phyloP scores from a whole-genome alignment of 73 alveolate genomes.

The Symbiodinium pilosum region DNA sequence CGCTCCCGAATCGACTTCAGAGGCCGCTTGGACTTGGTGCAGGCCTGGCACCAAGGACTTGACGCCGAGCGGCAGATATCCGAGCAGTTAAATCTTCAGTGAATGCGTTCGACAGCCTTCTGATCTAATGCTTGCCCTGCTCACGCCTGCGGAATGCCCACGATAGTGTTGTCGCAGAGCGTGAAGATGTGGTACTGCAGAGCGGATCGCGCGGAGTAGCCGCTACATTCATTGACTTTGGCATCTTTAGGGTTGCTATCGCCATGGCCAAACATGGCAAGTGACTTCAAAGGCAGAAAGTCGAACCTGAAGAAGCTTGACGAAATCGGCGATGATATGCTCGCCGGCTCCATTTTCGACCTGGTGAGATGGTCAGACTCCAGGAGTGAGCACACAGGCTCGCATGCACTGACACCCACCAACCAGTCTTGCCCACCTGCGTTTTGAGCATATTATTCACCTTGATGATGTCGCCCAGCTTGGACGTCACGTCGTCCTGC shows the following conservation, averaged over 20 bases:
- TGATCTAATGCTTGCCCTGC: background rate
- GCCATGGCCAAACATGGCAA: background rate
- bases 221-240: background rate
- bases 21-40: slow-evolving; percentile 95
- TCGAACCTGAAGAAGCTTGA: slow-evolving; percentile 64
- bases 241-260: background rate
- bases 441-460: slow-evolving; percentile 27
- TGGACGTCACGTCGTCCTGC: slow-evolving; percentile 54
- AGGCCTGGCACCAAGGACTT: too few relatives aligned
- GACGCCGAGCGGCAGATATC: too few relatives aligned
- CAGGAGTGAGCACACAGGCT: too few relatives aligned
- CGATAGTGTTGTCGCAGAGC: slow-evolving; percentile 98
- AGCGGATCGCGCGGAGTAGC: background rate
- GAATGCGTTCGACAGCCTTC: too few relatives aligned
- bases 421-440: background rate
- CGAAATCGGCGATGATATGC: slow-evolving; percentile 57
- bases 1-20: slow-evolving; percentile 69
- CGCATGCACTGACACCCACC: background rate
- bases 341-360: slow-evolving; percentile 75
- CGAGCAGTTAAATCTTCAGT: too few relatives aligned
- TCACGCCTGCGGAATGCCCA: slow-evolving; percentile 97
- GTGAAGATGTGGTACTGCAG: slow-evolving; percentile 98
- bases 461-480: slow-evolving; percentile 54
- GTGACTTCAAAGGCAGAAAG: background rate
- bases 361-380: background rate